These are phyloP conservation scores for Didymella sp. DNA, from an alignment of 2,329 filamentous ascomycete species.

Conservation along the genomic window DNA sequence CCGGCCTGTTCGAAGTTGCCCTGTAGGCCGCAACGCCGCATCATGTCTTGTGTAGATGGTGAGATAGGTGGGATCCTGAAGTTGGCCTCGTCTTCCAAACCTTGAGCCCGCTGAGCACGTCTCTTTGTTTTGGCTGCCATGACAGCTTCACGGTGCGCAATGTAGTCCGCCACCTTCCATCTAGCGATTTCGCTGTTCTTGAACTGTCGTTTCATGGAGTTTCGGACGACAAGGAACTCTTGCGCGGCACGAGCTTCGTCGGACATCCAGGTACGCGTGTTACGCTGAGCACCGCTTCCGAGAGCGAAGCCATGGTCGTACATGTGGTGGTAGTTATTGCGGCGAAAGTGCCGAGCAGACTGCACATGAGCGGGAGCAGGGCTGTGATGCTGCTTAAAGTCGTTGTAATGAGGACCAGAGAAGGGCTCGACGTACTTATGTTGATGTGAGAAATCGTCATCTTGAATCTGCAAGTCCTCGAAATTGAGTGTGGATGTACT, in stretches of 20 bases:
- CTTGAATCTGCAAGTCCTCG: conserved; percentile 16
- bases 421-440: conserved; percentile 13
- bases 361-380: not conserved
- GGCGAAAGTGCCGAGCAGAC: not conserved
- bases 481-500: conserved; percentile 25
- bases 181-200: conserved; percentile 42
- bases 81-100: conserved; percentile 19
- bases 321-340: not conserved
- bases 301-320: not conserved
- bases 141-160: conserved; percentile 41
- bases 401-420: conserved; percentile 15
- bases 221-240: conserved; percentile 42
- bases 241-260: conserved; percentile 34
- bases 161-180: conserved; percentile 43
- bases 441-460: not conserved
- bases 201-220: conserved; percentile 47
- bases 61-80: conserved; percentile 14
- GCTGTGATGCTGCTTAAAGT: conserved; percentile 2
- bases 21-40: conserved; percentile 26
- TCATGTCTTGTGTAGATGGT: conserved; percentile 18
- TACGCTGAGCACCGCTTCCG: conserved; percentile 12
- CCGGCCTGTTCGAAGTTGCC: conserved; percentile 34
- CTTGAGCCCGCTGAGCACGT: conserved; percentile 24
- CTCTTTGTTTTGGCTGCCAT: conserved; percentile 24
- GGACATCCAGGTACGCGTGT: conserved; percentile 37